A percentile compares a stretch with the other conserved stretches of the same genome.
Evolutionary conservation across 192 early-diverging fungal species (phyloP).

Genomic region (Pilobolus umbonatus): DNA sequence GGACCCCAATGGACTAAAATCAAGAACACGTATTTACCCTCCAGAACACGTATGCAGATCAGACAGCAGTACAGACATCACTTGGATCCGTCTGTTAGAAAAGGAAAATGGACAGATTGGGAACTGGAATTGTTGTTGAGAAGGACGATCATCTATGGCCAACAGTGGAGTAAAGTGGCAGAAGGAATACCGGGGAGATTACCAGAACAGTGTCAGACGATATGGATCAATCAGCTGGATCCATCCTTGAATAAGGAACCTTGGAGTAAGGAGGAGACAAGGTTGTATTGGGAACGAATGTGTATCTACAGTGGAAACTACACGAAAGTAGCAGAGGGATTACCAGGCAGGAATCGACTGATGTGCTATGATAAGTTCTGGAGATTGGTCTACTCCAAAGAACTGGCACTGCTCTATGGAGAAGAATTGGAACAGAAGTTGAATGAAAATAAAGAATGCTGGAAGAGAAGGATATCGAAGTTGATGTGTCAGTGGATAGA

Average conservation of each 20-base stretch:
- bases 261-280: conserved; percentile 10
- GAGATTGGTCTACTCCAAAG: not conserved
- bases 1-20: conserved; percentile 19
- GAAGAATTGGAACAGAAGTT: not conserved
- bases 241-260: conserved; percentile 4
- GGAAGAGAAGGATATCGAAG: not conserved
- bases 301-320: not conserved
- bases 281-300: conserved; percentile 21
- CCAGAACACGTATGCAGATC: not conserved
- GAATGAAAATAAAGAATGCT: not conserved
- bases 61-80: not conserved
- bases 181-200: not conserved
- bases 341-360: not conserved
- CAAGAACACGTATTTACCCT: not conserved
- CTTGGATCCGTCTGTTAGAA: not conserved
- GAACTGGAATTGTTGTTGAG: conserved; percentile 19
- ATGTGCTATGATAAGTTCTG: conserved; percentile 1
- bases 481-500: not conserved
- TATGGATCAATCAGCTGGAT: not conserved
- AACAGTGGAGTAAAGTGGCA: not conserved
- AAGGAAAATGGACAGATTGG: conserved; percentile 9
- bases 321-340: not conserved
- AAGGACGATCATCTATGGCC: conserved; percentile 12
- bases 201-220: not conserved
- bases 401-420: not conserved